phyloP scores from a whole-genome alignment of 2,329 filamentous ascomycete genomes.

The Kalaharituber pfeilii region DNA sequence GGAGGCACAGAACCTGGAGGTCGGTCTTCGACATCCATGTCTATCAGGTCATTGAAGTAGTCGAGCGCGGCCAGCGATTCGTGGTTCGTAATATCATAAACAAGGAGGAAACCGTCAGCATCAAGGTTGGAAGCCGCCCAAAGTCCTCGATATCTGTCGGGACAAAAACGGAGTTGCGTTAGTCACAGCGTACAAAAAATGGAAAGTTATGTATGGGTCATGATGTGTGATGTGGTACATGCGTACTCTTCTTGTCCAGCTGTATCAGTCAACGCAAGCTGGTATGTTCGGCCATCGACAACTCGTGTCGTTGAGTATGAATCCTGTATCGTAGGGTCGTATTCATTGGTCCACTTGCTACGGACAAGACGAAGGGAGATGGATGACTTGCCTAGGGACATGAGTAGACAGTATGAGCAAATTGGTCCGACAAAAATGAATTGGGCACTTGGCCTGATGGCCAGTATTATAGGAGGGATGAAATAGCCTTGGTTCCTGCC shows the following conservation, averaged over 20 bases:
- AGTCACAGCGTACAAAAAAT: slow-evolving; percentile 5
- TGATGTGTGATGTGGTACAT: neutral
- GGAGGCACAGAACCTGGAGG: slow-evolving; percentile 37
- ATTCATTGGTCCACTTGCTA: slow-evolving; percentile 29
- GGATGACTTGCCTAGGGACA: slow-evolving; percentile 35
- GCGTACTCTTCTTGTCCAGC: slow-evolving; percentile 64
- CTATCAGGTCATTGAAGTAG: slow-evolving; percentile 69
- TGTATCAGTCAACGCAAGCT: slow-evolving; percentile 38
- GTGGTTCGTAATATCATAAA: slow-evolving; percentile 66
- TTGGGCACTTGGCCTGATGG: too few species aligned
- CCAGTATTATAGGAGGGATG: too few species aligned
- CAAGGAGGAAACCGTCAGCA: slow-evolving; percentile 66
- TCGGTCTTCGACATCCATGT: slow-evolving; percentile 54
- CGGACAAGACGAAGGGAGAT: slow-evolving; percentile 69
- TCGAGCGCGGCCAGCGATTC: slow-evolving; percentile 52
- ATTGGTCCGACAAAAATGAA: too few species aligned
- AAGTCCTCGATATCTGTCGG: slow-evolving; percentile 53
- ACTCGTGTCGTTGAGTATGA: neutral
- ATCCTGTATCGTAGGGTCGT: slow-evolving; percentile 8
- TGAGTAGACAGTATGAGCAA: slow-evolving; percentile 8
- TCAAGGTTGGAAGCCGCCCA: slow-evolving; percentile 60
- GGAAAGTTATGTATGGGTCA: slow-evolving; percentile 1
- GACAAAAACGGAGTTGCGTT: neutral
- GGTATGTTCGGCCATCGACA: slow-evolving; percentile 4
- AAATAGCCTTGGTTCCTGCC: too few species aligned